phyloP scores from a whole-genome alignment of 192 early-diverging fungal species.

The Entomortierella parvispora region DNA sequence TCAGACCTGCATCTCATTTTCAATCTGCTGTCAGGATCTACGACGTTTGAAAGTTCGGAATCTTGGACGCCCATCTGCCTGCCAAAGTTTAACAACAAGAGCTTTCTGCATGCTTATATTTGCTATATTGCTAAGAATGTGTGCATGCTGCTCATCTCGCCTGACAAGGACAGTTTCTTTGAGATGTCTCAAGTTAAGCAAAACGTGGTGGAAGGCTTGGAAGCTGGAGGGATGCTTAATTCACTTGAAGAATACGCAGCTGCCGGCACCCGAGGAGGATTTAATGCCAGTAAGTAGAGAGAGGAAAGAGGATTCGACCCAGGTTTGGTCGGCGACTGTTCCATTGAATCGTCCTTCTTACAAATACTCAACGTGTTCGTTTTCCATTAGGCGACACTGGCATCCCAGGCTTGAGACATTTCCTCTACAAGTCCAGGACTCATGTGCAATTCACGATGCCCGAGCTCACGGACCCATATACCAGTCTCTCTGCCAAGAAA shows the following conservation, averaged over 20 bases:
- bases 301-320: no score
- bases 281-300: conserved; percentile 44
- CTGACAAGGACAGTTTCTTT: conserved; percentile 87
- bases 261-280: conserved; percentile 40
- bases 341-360: background rate
- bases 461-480: conserved; percentile 67
- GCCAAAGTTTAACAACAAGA: conserved; percentile 88
- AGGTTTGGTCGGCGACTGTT: no score
- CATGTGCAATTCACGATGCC: conserved; percentile 77
- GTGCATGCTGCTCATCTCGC: conserved; percentile 78
- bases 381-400: conserved; percentile 62
- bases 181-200: conserved; percentile 76
- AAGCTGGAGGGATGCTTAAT: conserved; percentile 28
- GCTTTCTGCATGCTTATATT: conserved; percentile 90
- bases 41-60: conserved; percentile 82
- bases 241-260: conserved; percentile 32
- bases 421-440: conserved; percentile 72
- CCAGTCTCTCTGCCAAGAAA: conserved; percentile 57
- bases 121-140: conserved; percentile 80
- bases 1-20: conserved; percentile 83
- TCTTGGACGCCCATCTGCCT: conserved; percentile 95
- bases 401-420: conserved; percentile 76
- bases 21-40: conserved; percentile 81
- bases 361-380: background rate
- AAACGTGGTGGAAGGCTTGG: conserved; percentile 67